Percentiles rank a stretch among this genome's conserved stretches.
Evolutionary conservation across 805 yeast genomes (phyloP).

Genomic region (Priceomyces melissophilus): DNA sequence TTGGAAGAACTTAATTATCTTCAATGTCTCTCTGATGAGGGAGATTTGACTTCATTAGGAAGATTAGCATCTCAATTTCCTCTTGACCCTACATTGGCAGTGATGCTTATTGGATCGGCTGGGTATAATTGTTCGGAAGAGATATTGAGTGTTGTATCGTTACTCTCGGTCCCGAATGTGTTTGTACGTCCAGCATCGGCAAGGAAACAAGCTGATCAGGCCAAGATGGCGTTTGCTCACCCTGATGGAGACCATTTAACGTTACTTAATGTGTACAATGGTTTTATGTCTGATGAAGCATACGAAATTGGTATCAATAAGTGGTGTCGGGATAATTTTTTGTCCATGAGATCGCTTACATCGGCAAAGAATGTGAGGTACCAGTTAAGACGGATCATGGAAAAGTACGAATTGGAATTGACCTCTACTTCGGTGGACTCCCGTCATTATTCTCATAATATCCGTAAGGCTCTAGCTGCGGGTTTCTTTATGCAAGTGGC

Average conservation of each 20-base stretch:
- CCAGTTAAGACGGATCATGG: slow-evolving; percentile 83
- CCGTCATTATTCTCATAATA: slow-evolving; percentile 65
- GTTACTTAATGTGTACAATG: slow-evolving; percentile 81
- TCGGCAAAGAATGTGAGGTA: slow-evolving; percentile 84
- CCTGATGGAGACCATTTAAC: slow-evolving; percentile 96
- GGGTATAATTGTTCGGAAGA: slow-evolving; percentile 86
- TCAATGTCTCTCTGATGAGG: slow-evolving; percentile 88
- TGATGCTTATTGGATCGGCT: slow-evolving; percentile 83
- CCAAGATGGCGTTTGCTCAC: slow-evolving; percentile 82
- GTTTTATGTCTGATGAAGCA: slow-evolving; percentile 74
- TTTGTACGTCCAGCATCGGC: slow-evolving; percentile 91
- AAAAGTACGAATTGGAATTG: slow-evolving; percentile 69
- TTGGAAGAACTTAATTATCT: slow-evolving; percentile 90
- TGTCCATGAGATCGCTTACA: slow-evolving; percentile 77
- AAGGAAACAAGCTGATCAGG: slow-evolving; percentile 86
- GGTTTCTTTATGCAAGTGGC: slow-evolving; percentile 99
- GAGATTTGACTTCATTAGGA: slow-evolving; percentile 85
- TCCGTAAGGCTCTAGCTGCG: slow-evolving; percentile 81
- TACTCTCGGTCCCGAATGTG: slow-evolving; percentile 90
- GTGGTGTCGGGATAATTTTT: slow-evolving; percentile 91
- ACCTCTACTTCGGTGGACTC: slow-evolving; percentile 61
- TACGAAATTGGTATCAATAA: slow-evolving; percentile 58
- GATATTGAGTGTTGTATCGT: slow-evolving; percentile 80
- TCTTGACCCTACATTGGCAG: slow-evolving; percentile 92
- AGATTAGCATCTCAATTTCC: slow-evolving; percentile 91